A percentile compares a stretch with the other conserved stretches of the same genome.
Evolutionary conservation across 2,329 filamentous ascomycete genomes (phyloP).

Genomic region (Raffaelea albimanens): DNA sequence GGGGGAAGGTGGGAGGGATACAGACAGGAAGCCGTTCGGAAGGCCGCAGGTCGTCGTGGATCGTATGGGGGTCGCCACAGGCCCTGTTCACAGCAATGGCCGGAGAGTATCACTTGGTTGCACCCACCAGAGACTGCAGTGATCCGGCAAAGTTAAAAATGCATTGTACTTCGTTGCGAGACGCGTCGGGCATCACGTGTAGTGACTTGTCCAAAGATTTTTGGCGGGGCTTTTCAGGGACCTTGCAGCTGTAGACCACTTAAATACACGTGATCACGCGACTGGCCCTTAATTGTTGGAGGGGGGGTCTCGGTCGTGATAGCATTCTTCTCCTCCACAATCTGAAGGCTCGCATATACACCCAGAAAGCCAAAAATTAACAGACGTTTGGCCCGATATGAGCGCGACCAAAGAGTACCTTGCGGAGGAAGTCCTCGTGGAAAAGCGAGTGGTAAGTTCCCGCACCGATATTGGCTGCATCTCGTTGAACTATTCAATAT

Average conservation of each 20-base stretch:
- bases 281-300: background rate
- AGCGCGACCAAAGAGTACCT: slow-evolving; percentile 63
- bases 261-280: slow-evolving; percentile 13
- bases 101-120: background rate
- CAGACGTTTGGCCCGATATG: slow-evolving; percentile 27
- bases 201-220: background rate
- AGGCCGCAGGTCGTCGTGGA: too few relatives aligned
- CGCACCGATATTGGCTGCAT: too few relatives aligned
- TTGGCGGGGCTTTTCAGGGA: background rate
- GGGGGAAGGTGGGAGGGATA: background rate
- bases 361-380: too few relatives aligned
- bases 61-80: too few relatives aligned
- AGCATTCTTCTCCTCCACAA: too few relatives aligned
- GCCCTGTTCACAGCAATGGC: too few relatives aligned
- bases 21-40: too few relatives aligned
- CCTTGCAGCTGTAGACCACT: background rate
- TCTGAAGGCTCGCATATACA: too few relatives aligned
- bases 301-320: background rate
- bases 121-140: background rate
- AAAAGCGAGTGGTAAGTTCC: slow-evolving; percentile 56
- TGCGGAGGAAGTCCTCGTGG: slow-evolving; percentile 65
- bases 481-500: background rate
- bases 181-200: slow-evolving; percentile 4
- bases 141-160: too few relatives aligned
- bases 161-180: background rate